phyloP scores from a whole-genome alignment of 169 alveolate species.

The Plasmodium gaboni region DNA sequence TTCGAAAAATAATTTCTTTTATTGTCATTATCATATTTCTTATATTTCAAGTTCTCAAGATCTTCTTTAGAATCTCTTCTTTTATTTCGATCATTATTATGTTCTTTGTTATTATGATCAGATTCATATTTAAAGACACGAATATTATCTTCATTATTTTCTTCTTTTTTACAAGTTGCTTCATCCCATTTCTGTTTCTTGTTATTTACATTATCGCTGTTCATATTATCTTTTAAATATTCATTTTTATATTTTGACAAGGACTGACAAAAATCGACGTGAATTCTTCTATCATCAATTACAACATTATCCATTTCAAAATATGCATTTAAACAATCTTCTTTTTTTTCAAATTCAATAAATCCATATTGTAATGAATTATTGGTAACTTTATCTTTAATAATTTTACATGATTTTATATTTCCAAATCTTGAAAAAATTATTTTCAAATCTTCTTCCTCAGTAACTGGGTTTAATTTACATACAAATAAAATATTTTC shows the following conservation, averaged over 20 bases:
- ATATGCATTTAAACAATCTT: conserved; percentile 97
- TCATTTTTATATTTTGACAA: conserved; percentile 80
- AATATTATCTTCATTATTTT: conserved; percentile 32
- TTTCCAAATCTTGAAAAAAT: conserved; percentile 96
- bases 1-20: background rate
- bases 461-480: conserved; percentile 97
- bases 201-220: background rate
- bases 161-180: background rate
- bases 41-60: background rate
- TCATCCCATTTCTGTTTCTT: background rate
- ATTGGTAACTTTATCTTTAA: conserved; percentile 98
- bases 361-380: conserved; percentile 98
- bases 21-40: conserved; percentile 15
- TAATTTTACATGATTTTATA: conserved; percentile 94
- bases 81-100: conserved; percentile 7
- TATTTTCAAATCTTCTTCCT: conserved; percentile 96
- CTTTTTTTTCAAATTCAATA: conserved; percentile 96
- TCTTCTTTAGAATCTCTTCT: background rate
- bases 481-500: conserved; percentile 98
- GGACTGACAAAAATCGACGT: conserved; percentile 92
- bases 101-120: conserved; percentile 26
- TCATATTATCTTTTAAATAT: conserved; percentile 27
- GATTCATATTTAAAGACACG: conserved; percentile 67
- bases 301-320: conserved; percentile 97
- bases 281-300: conserved; percentile 96